These are phyloP conservation scores for Chaetomium sp. DNA, from an alignment of 2,329 filamentous ascomycete species.

Conservation along the genomic window DNA sequence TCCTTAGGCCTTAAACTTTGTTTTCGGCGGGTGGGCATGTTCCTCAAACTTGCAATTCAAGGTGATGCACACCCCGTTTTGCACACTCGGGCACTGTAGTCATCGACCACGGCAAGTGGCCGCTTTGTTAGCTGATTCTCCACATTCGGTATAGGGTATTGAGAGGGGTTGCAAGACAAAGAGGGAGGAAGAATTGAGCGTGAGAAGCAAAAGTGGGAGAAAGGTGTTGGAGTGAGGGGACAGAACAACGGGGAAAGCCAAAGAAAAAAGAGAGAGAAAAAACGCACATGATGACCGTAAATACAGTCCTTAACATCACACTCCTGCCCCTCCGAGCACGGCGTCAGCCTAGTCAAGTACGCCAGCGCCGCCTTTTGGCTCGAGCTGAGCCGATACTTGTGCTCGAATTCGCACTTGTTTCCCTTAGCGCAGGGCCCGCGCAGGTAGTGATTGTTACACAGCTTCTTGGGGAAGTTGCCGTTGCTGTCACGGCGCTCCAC, in stretches of 20 bases:
- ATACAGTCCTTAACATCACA: constrained; percentile 53
- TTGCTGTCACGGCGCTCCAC: constrained; percentile 41
- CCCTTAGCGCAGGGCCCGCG: constrained; percentile 50
- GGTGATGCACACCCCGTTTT: constrained; percentile 45
- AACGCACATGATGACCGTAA: constrained; percentile 55
- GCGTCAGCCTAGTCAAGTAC: constrained; percentile 50
- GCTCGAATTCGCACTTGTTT: constrained; percentile 50
- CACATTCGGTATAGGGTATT: background rate
- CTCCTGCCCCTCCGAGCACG: constrained; percentile 51
- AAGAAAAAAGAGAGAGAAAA: background rate
- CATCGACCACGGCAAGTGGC: no score
- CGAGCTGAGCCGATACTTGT: constrained; percentile 45
- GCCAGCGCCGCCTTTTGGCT: constrained; percentile 53
- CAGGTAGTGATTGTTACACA: constrained; percentile 58
- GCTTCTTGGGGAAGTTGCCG: constrained; percentile 31
- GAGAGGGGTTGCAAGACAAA: background rate
- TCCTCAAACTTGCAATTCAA: constrained; percentile 50
- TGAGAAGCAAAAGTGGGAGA: background rate
- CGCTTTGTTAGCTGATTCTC: background rate
- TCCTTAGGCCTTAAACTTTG: constrained; percentile 35
- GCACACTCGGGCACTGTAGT: constrained; percentile 46
- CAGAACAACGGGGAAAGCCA: background rate
- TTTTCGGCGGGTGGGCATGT: constrained; percentile 51
- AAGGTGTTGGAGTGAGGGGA: background rate
- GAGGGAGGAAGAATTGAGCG: background rate